Base-by-base conservation (phyloP, 176 grass and related monocot genomes). In the Areca catechu region DNA sequence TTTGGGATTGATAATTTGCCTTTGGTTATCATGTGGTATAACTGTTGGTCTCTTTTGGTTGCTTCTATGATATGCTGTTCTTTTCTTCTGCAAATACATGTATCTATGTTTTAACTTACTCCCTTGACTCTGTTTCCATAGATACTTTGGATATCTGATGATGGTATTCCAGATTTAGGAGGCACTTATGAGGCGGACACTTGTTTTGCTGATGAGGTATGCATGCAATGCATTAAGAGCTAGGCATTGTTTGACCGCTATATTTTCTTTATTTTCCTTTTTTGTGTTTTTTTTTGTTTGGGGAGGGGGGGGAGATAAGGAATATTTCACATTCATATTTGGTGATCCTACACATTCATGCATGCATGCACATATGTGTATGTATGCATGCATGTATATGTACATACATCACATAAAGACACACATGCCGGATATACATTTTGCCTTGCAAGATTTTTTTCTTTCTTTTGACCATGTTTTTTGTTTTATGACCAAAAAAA, bases 121-220 rank as follows among this genome's bases (percentile, higher is more conserved):
- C 43, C 16, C 15, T 20, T 50, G 27, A 29, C 3, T 63, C 19
- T 79, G 22, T 77, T 60, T 59, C 73, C 9, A 10, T 14, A 97
- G 92, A 74, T 91, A 49, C 72, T 97, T 61, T 97, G 92, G 92
- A 88, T 97, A 72, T 88, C 92, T 82, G 86, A 97, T 80, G 92
- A 90, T 82, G 86, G 92, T 24, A 90, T 90, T 88, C 92, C 92
- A 47, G 92, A 97, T 82, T 73, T 97, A 80, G 92, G 92, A 71
- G 92, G 92, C 51, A 88, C 82, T 64, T 88, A 88, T 72, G 86
- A 90, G 74, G 92, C 83, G 57, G 92, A 97, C 55, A 84, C 86
- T 70, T 90, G 92, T 55, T 97, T 97, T 77, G 83, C 83, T 88
- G 92, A 97, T 75, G 92, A 97, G 77, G 92, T 97, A 67, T 70